Evolutionary conservation across 345 rosid genomes (phyloP), one percentile per base, ranked within the genome.

Genomic region (Gynandropsis gynandra): DNA sequence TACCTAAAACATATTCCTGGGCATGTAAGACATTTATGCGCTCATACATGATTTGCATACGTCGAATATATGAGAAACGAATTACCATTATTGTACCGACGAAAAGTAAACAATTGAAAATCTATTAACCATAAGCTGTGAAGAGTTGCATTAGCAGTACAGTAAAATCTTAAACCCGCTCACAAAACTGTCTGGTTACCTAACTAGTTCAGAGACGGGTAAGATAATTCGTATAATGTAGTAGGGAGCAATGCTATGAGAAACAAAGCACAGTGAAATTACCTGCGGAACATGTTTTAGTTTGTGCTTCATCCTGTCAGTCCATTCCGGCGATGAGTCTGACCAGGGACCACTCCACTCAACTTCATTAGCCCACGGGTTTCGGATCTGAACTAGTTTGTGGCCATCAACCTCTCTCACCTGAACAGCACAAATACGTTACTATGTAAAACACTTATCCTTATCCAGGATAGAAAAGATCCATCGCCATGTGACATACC

Each of bases 281-380:
- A 88, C 97, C 99, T 88, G 97, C 4, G 92, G 83, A 53, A 81
- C 73, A 71, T 83, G 87, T 68, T 83, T 93, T 69, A 93, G 79
- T 74, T 93, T 93, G 81, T 93, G 92, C 74, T 79, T 85, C 85
- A 81, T 93, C 70, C 99, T 81, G 55, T 93, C 97, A 45, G 82
- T 93, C 99, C 99, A 93, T 52, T 88, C 95, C 34, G 82, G 74
- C 15, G 99, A 88, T 14, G 97, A 78, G 60, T 93, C 99, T 24
- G 97, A 85, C 99, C 99, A 93, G 29, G 92, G 95, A 54, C 99
- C 99, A 73, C 83, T 93, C 99, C 99, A 93, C 65, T 93, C 99
- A 42, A 93, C 99, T 69, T 93, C 99, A 76, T 77, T 93, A 60
- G 99, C 99, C 97, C 99, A 93, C 10, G 99, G 97, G 59, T 93